Base-by-base conservation (phyloP, 768 basidiomycete genomes). In the Amanita rubescens region DNA sequence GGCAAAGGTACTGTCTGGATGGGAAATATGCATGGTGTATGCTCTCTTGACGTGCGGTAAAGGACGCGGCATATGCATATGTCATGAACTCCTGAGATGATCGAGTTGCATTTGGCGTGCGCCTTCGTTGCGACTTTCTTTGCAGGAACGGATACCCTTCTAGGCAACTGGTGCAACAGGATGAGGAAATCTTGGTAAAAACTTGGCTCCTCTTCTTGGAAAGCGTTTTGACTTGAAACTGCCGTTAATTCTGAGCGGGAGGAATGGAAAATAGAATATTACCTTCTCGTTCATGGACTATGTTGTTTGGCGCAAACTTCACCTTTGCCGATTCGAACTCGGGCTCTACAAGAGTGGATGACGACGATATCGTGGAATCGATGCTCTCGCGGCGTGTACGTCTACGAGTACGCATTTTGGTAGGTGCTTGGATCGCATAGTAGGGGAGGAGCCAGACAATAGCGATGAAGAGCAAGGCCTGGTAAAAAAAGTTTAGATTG, bases 151-250 rank as follows among this genome's bases (percentile, higher is more conserved):
- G 52, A 3, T 15, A 53, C 8, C 3, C 32, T 34, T 46, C 14
- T 53, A n/a, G 30, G 52, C 43, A n/a, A 53, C 33, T 10, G 52
- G 52, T 20, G 43, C 27, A 15, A 53, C 15, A n/a, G 30, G 52
- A 53, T 14, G 52, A 53, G 11, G 44, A 42, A 12, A 52, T 19
- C 9, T 44, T 38, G 7, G 25, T 9, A 20, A 52, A 9, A 11
- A 50, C 25, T 25, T 50, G 49, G 15, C 49, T 50, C 24, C 27
- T 50, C 25, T 17, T 50, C 37, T 50, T 50, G 6, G 17, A 30
- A 9, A 24, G 37, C 10, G 12, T 35, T 11, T 46, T 46, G n/a
- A 27, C 15, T 6, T n/a, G n/a, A n/a, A n/a, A n/a, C n/a, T n/a
- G 4, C 43, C n/a, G 43, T 12, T 14, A 27, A 5, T 11, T 0